Evolutionary conservation across 2,329 filamentous ascomycete genomes (phyloP).

Genomic region (Raffaelea ambrosiae): DNA sequence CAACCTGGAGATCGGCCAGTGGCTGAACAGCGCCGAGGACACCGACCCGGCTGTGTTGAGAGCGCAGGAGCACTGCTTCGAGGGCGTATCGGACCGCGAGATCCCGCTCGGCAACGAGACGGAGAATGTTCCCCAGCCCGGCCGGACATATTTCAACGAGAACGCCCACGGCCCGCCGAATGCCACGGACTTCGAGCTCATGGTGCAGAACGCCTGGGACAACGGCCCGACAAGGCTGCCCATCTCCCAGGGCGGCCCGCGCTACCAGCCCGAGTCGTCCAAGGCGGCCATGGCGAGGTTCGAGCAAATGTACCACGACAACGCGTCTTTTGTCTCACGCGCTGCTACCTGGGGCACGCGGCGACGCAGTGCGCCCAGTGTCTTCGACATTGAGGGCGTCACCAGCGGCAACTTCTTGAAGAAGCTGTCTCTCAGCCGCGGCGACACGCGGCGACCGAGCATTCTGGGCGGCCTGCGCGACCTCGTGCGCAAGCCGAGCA

Average conservation of each 20-base stretch:
- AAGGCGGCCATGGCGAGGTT: conserved; percentile 46
- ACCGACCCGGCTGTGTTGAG: background rate
- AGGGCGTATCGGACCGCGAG: conserved; percentile 29
- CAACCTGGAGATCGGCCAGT: conserved; percentile 41
- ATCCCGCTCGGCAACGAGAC: conserved; percentile 39
- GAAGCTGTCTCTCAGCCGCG: conserved; percentile 46
- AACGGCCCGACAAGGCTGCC: conserved; percentile 37
- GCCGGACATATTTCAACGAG: conserved; percentile 39
- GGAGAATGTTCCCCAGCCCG: conserved; percentile 39
- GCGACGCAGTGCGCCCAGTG: conserved; percentile 53
- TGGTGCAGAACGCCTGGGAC: conserved; percentile 40
- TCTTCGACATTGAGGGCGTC: conserved; percentile 50
- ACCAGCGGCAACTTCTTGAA: conserved; percentile 55
- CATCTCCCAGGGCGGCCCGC: conserved; percentile 28
- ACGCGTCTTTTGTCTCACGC: conserved; percentile 50
- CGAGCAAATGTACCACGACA: conserved; percentile 43
- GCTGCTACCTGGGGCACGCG: conserved; percentile 64
- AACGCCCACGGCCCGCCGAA: conserved; percentile 30
- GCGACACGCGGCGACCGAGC: conserved; percentile 40
- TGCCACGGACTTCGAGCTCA: conserved; percentile 38
- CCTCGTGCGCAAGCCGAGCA: conserved; percentile 42
- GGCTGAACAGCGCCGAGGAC: conserved; percentile 30
- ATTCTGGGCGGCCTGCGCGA: conserved; percentile 44
- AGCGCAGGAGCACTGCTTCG: conserved; percentile 15
- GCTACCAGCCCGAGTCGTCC: conserved; percentile 39